Percentiles rank a stretch among this genome's conserved stretches.
phyloP scores from a whole-genome alignment of 1,139 yeast species.

The Arxiozyma telluris region DNA sequence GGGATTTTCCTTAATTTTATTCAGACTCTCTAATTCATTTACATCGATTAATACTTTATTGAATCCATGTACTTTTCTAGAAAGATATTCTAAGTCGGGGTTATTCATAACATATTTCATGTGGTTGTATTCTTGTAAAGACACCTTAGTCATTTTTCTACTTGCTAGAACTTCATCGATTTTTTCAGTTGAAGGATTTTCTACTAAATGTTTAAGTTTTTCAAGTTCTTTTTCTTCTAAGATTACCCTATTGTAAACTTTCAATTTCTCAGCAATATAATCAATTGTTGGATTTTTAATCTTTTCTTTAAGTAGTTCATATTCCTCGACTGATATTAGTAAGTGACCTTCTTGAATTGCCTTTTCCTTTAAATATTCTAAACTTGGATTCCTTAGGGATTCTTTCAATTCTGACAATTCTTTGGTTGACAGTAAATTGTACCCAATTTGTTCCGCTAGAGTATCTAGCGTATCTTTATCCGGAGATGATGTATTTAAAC shows the following conservation, averaged over 20 bases:
- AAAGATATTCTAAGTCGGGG: slow-evolving; percentile 8
- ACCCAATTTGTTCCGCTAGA: neutral
- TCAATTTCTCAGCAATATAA: slow-evolving; percentile 3
- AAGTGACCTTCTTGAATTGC: slow-evolving; percentile 18
- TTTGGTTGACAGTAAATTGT: neutral
- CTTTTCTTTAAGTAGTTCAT: slow-evolving; percentile 15
- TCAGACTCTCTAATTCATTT: slow-evolving; percentile 1
- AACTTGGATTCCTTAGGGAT: slow-evolving; percentile 17
- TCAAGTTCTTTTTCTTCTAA: slow-evolving; percentile 1
- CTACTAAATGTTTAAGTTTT: neutral
- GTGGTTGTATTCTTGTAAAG: slow-evolving; percentile 16
- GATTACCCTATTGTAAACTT: neutral
- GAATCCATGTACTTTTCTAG: slow-evolving; percentile 1
- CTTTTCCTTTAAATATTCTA: slow-evolving; percentile 13
- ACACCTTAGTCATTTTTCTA: slow-evolving; percentile 31
- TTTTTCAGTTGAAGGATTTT: slow-evolving; percentile 5
- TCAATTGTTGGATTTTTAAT: slow-evolving; percentile 7
- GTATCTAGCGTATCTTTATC: neutral
- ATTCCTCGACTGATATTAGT: slow-evolving; percentile 29
- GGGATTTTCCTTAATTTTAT: slow-evolving; percentile 2
- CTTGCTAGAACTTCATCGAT: slow-evolving; percentile 24
- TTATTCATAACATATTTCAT: slow-evolving; percentile 1
- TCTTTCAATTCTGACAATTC: slow-evolving; percentile 5
- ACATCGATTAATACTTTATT: slow-evolving; percentile 4
- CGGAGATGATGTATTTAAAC: neutral